Percentiles rank a stretch among this genome's conserved stretches.
These are phyloP conservation scores for Rubroboletus satanas DNA, from an alignment of 768 basidiomycete genomes.

Conservation along the genomic window DNA sequence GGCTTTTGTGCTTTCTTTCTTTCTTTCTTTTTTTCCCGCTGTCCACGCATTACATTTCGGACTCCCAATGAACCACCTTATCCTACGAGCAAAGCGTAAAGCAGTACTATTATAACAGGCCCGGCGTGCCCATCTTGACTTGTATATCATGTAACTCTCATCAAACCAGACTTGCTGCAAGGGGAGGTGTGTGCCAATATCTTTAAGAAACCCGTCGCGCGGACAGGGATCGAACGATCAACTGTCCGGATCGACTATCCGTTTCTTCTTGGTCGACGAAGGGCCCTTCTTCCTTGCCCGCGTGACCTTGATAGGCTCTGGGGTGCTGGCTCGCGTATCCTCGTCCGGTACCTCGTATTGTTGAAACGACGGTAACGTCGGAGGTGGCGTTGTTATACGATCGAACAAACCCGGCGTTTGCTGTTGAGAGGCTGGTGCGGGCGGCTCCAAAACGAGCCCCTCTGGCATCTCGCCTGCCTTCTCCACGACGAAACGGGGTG, in stretches of 20 bases:
- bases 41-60: conserved; percentile 16
- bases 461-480: conserved; percentile 84
- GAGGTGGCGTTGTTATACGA: conserved; percentile 34
- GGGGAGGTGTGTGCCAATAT: background rate
- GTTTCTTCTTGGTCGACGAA: conserved; percentile 62
- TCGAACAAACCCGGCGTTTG: conserved; percentile 27
- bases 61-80: conserved; percentile 17
- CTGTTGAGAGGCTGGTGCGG: conserved; percentile 26
- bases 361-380: conserved; percentile 40
- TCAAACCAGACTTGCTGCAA: conserved; percentile 3
- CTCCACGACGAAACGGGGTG: conserved; percentile 61
- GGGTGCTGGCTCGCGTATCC: conserved; percentile 49
- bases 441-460: conserved; percentile 32
- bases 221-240: conserved; percentile 1
- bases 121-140: conserved; percentile 14
- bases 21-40: background rate
- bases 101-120: conserved; percentile 17
- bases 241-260: conserved; percentile 36
- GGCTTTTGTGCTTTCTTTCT: conserved; percentile 14
- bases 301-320: conserved; percentile 73
- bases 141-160: conserved; percentile 26
- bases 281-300: conserved; percentile 61
- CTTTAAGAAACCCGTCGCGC: background rate
- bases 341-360: conserved; percentile 49
- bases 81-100: conserved; percentile 16